Conservation (phyloP, 2,329 filamentous ascomycete species). For the Pestalotiopsis sp. region DNA sequence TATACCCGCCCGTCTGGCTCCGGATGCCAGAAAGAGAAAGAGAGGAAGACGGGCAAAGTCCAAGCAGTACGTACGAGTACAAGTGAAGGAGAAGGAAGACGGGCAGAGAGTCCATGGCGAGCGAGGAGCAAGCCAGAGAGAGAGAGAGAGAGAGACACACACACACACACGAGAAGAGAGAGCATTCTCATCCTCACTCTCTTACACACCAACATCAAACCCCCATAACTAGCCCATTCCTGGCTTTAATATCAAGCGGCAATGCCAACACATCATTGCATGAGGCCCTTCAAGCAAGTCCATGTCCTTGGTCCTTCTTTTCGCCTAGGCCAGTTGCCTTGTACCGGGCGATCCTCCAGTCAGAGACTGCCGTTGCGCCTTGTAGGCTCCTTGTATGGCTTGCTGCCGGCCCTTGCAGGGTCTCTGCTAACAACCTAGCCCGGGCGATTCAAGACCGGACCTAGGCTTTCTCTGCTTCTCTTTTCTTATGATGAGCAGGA, state of each 20-base stretch:
- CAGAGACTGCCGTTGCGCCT: constrained; percentile 19
- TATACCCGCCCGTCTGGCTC: constrained; percentile 29
- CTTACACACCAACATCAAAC: constrained; percentile 39
- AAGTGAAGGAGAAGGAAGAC: not conserved
- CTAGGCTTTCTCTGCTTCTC: not conserved
- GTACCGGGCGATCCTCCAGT: constrained; percentile 24
- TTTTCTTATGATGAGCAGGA: constrained; percentile 12
- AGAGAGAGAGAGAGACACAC: not conserved
- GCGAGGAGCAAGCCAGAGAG: not conserved
- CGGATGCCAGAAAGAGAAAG: not conserved
- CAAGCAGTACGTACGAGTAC: not conserved
- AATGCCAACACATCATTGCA: constrained; percentile 81
- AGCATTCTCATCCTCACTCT: not conserved
- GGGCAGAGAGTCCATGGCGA: not conserved
- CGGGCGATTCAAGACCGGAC: not conserved
- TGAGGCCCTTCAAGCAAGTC: constrained; percentile 46
- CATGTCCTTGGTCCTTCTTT: constrained; percentile 37
- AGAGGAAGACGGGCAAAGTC: not conserved
- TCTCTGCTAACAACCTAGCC: not conserved
- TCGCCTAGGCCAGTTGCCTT: constrained; percentile 31
- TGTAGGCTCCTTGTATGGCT: constrained; percentile 12
- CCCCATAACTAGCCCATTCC: constrained; percentile 22
- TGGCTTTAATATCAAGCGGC: constrained; percentile 59
- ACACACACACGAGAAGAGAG: not conserved
- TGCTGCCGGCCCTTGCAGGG: constrained; percentile 12